These are phyloP conservation scores for Ricinus communis DNA, from an alignment of 345 rosid genomes.

Conservation along the genomic window DNA sequence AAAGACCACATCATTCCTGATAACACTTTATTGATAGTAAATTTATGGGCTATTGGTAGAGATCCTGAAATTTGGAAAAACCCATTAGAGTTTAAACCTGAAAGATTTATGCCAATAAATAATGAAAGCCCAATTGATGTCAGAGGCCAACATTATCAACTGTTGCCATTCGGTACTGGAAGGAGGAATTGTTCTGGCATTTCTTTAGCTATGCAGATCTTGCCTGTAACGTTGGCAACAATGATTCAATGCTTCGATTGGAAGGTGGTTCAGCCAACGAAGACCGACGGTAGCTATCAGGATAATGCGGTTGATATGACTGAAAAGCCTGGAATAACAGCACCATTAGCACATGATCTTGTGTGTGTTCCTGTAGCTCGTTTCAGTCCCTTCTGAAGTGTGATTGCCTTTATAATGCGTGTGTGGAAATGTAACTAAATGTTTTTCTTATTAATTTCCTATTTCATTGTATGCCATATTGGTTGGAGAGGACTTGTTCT, in stretches of 20 bases:
- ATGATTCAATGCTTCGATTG: conserved; percentile 2
- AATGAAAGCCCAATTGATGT: too few relatives aligned
- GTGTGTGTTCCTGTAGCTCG: neutral
- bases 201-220: neutral
- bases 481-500: too few relatives aligned
- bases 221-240: neutral
- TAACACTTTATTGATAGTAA: neutral
- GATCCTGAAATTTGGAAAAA: neutral
- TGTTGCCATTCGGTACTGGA: neutral
- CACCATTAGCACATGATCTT: neutral
- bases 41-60: neutral
- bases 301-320: neutral
- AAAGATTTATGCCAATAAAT: neutral
- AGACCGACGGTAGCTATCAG: neutral
- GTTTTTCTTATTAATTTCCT: too few relatives aligned
- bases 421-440: too few relatives aligned
- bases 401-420: too few relatives aligned
- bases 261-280: neutral
- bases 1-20: neutral
- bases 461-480: too few relatives aligned
- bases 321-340: neutral
- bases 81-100: neutral
- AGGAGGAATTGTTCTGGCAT: neutral
- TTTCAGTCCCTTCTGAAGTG: neutral
- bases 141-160: neutral